Conservation (phyloP, 148 eudicot genomes). For the Diospyros kaki region DNA sequence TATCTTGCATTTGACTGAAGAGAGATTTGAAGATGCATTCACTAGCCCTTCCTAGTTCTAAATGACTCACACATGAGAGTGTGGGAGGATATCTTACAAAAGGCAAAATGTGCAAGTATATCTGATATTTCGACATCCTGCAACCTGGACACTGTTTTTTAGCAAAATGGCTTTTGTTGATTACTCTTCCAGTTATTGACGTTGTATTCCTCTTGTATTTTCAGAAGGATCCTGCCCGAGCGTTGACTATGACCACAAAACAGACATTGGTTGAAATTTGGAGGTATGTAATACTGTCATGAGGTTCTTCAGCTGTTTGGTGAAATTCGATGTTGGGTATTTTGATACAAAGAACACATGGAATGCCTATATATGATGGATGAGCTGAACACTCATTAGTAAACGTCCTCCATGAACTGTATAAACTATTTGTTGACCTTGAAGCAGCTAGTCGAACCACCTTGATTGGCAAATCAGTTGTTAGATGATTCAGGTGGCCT, state of each 20-base stretch:
- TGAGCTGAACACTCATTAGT: background rate
- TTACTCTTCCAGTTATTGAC: constrained; percentile 1
- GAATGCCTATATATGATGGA: background rate
- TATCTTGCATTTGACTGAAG: too few species aligned
- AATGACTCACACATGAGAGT: too few species aligned
- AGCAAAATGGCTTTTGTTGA: background rate
- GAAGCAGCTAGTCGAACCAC: too few species aligned
- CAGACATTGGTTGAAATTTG: constrained; percentile 75
- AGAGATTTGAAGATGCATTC: too few species aligned
- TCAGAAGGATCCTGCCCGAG: constrained; percentile 69
- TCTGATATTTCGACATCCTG: too few species aligned
- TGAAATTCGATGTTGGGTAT: background rate
- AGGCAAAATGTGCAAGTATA: too few species aligned
- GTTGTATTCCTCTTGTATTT: constrained; percentile 8
- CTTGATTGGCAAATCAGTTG: too few species aligned
- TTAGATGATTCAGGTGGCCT: too few species aligned
- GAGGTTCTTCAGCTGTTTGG: background rate
- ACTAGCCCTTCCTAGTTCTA: too few species aligned
- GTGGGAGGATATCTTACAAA: too few species aligned
- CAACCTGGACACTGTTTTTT: too few species aligned
- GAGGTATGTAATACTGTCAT: constrained; percentile 41
- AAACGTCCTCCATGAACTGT: background rate
- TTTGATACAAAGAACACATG: background rate
- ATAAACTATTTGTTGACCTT: too few species aligned
- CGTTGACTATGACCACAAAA: constrained; percentile 71